phyloP scores from a whole-genome alignment of 1,139 yeast species.

The Geotrichum reessii region DNA sequence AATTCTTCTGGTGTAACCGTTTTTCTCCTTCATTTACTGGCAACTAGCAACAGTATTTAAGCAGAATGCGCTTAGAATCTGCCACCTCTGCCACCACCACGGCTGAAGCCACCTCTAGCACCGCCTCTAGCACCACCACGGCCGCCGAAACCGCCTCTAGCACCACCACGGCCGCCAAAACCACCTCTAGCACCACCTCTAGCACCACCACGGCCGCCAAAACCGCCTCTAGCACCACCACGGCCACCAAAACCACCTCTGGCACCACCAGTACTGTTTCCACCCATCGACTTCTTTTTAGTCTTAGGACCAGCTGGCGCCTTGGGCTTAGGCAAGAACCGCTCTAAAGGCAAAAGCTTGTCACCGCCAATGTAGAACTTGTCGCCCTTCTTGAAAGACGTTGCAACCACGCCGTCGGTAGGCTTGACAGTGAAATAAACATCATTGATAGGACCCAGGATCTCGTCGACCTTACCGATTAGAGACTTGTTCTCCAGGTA shows the following conservation, averaged over 20 bases:
- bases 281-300: conserved; percentile 52
- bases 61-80: conserved; percentile 5
- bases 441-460: conserved; percentile 94
- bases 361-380: conserved; percentile 94
- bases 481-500: conserved; percentile 88
- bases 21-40: not conserved
- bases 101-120: conserved; percentile 24
- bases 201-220: conserved; percentile 42
- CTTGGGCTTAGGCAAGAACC: conserved; percentile 92
- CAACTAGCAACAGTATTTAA: not conserved
- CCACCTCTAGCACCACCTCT: conserved; percentile 46
- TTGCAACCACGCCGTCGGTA: conserved; percentile 90
- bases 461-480: conserved; percentile 97
- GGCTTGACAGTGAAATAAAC: conserved; percentile 95
- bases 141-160: conserved; percentile 39
- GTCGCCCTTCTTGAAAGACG: conserved; percentile 90
- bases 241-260: conserved; percentile 41
- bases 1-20: not conserved
- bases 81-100: conserved; percentile 21
- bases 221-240: conserved; percentile 39
- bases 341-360: conserved; percentile 88
- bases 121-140: conserved; percentile 42
- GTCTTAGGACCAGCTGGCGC: conserved; percentile 71
- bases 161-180: conserved; percentile 41
- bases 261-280: conserved; percentile 44